phyloP scores from a whole-genome alignment of 2,329 filamentous ascomycete genomes.

The Alternaria sp. region DNA sequence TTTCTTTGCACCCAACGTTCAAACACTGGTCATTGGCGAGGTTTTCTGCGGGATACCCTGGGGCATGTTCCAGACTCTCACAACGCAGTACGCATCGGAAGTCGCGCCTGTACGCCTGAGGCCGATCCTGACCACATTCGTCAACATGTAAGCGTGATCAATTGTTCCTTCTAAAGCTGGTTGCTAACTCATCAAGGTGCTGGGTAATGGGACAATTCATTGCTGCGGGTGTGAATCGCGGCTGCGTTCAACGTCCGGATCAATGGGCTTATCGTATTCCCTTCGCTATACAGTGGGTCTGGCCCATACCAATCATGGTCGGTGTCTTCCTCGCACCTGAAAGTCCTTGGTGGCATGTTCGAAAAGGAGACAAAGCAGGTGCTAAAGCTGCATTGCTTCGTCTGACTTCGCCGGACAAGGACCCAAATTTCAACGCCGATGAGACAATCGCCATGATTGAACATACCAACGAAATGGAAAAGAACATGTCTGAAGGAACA shows the following conservation, averaged over 20 bases:
- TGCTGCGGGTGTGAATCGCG: constrained; percentile 72
- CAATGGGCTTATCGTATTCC: constrained; percentile 71
- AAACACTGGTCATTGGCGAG: constrained; percentile 51
- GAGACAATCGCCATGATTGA: constrained; percentile 85
- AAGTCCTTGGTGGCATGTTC: constrained; percentile 76
- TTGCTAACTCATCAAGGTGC: constrained; percentile 53
- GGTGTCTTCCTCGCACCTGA: constrained; percentile 73
- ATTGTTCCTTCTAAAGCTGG: background rate
- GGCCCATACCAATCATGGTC: constrained; percentile 71
- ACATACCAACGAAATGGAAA: constrained; percentile 83
- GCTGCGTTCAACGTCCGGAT: constrained; percentile 68
- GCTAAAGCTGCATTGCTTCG: constrained; percentile 71
- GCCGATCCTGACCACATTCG: constrained; percentile 65
- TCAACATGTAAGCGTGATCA: constrained; percentile 62
- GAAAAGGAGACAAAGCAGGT: constrained; percentile 67
- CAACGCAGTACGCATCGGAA: constrained; percentile 59
- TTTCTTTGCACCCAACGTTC: constrained; percentile 55
- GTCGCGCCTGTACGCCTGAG: constrained; percentile 74
- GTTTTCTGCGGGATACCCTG: constrained; percentile 57
- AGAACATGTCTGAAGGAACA: constrained; percentile 70
- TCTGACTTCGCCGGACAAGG: constrained; percentile 67
- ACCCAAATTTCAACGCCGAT: constrained; percentile 60
- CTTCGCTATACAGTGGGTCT: constrained; percentile 78
- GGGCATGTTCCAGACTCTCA: constrained; percentile 57
- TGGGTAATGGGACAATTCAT: constrained; percentile 78